phyloP scores from a whole-genome alignment of 2,329 filamentous ascomycete species.

The Lachnum nothofagi region DNA sequence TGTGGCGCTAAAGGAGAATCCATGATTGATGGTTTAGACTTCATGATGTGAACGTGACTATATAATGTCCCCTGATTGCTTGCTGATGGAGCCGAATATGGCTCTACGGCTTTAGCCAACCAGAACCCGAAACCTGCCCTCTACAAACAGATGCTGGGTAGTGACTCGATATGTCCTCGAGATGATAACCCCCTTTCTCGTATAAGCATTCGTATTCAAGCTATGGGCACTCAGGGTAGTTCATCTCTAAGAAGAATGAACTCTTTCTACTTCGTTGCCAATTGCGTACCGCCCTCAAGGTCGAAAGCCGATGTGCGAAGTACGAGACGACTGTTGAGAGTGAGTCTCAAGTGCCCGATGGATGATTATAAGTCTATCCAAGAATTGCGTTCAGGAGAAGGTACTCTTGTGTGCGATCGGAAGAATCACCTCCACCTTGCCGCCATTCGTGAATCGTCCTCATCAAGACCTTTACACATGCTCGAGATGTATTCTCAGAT shows the following conservation, averaged over 20 bases:
- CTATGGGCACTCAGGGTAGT: conserved; percentile 8
- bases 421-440: conserved; percentile 11
- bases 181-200: background rate
- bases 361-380: conserved; percentile 16
- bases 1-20: conserved; percentile 2
- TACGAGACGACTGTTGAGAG: conserved; percentile 11
- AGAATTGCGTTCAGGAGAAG: conserved; percentile 11
- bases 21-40: conserved; percentile 2
- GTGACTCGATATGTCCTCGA: no score
- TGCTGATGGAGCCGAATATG: conserved; percentile 12
- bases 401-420: conserved; percentile 12
- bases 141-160: no score
- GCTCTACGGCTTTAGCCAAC: conserved; percentile 3
- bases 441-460: conserved; percentile 17
- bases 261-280: conserved; percentile 10
- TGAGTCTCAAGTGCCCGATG: conserved; percentile 14
- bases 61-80: no score
- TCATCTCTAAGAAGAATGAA: conserved; percentile 11
- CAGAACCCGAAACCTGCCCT: conserved; percentile 13
- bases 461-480: conserved; percentile 9
- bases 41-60: no score
- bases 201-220: background rate
- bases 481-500: conserved; percentile 12
- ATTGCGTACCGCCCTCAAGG: conserved; percentile 1
- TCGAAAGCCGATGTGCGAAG: conserved; percentile 1